A percentile compares a stretch with the other conserved stretches of the same genome.
Conservation (phyloP, 2,329 filamentous ascomycete genomes). For the Microdochium paspali region DNA sequence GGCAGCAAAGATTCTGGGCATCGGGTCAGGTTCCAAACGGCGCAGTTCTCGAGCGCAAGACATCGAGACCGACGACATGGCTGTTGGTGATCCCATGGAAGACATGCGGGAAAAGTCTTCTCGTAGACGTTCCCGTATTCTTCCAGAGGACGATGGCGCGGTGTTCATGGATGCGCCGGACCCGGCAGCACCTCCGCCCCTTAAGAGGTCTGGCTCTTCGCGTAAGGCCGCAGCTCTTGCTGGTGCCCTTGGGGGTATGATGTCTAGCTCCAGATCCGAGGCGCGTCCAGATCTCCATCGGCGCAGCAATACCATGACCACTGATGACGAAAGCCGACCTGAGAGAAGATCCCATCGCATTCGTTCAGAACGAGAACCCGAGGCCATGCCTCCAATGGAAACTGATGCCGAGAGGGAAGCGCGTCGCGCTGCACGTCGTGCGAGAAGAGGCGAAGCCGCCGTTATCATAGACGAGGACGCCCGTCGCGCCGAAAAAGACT, state of each 20-base stretch:
- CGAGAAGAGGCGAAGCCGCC: constrained; percentile 44
- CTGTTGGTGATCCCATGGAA: constrained; percentile 35
- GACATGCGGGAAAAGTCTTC: constrained; percentile 33
- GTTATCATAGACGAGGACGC: constrained; percentile 43
- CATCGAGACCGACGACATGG: constrained; percentile 37
- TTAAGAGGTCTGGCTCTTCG: constrained; percentile 51
- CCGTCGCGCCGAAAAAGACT: constrained; percentile 46
- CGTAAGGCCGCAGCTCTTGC: background rate
- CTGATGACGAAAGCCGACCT: constrained; percentile 38
- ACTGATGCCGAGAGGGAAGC: constrained; percentile 52
- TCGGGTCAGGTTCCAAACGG: constrained; percentile 31
- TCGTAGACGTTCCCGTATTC: constrained; percentile 35
- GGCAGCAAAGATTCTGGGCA: constrained; percentile 67
- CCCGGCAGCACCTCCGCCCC: constrained; percentile 34
- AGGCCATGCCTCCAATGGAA: constrained; percentile 32
- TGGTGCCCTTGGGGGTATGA: constrained; percentile 53
- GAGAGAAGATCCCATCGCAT: constrained; percentile 25
- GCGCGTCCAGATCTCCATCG: constrained; percentile 34
- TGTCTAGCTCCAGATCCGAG: constrained; percentile 35
- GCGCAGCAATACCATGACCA: constrained; percentile 35
- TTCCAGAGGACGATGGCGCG: constrained; percentile 48
- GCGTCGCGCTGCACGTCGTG: constrained; percentile 52
- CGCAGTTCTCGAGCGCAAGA: constrained; percentile 30
- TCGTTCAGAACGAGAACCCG: constrained; percentile 29
- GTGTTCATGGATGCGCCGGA: constrained; percentile 42